These are phyloP conservation scores for Chrysopogon serrulatus DNA, from an alignment of 176 grass and related monocot species.

Conservation along the genomic window DNA sequence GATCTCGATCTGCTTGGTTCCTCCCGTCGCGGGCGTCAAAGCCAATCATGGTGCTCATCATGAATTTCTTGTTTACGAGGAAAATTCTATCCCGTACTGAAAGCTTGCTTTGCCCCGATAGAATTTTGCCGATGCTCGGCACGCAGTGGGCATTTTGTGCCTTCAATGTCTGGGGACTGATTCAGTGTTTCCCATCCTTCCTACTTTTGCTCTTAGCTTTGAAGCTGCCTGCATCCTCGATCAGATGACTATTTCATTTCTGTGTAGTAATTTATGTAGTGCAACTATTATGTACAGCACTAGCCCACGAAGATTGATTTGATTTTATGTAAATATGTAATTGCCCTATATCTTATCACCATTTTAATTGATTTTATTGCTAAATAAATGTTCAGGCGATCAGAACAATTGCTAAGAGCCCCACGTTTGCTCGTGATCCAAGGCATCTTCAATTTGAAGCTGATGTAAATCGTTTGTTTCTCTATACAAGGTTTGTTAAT, in stretches of 20 bases:
- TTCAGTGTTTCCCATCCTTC: neutral
- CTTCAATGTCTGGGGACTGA: neutral
- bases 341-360: neutral
- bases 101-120: neutral
- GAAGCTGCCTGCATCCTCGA: neutral
- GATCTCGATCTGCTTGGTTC: conserved; percentile 26
- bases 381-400: conserved; percentile 54
- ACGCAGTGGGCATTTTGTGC: neutral
- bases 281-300: neutral
- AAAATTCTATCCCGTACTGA: too few species aligned
- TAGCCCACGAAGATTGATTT: neutral
- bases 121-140: neutral
- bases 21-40: neutral
- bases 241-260: neutral
- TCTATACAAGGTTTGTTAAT: conserved; percentile 72
- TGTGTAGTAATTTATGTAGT: neutral
- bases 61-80: neutral
- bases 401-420: conserved; percentile 60
- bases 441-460: conserved; percentile 85
- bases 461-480: conserved; percentile 82
- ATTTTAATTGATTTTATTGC: neutral
- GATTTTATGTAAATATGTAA: neutral
- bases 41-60: neutral
- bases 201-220: neutral
- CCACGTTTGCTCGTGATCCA: conserved; percentile 69